Evolutionary conservation across 1,284 basidiomycete genomes (phyloP), one percentile per base, ranked within the genome.

Genomic region (Dichomitus squalens): DNA sequence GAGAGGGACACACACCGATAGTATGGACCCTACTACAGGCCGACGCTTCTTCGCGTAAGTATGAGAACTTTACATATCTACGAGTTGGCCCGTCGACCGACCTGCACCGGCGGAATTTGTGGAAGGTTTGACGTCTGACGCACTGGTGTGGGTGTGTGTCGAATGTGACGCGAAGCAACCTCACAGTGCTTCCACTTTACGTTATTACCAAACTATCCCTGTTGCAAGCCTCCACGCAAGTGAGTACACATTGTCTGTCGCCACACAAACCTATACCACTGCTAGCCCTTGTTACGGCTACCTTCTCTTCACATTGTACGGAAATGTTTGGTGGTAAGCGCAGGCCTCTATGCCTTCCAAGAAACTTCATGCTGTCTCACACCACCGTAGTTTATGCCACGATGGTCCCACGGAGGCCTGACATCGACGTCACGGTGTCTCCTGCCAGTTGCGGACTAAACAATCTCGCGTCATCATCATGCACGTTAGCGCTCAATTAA

Each of bases 371-470:
- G 16, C n/a, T 34, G 36, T 11, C 35, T 36, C 53, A 27, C 34
- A 16, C 47, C 50, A 40, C 54, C 54, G 54, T 55, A 50, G 50
- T 20, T 44, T 23, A 51, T 35, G 48, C 54, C 49, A 55, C 40
- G 31, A 38, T 49, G 39, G 33, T 44, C 53, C 35, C 23, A 31
- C 48, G 14, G 23, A 25, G 29, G 41, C n/a, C 21, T n/a, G 41
- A 44, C n/a, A 8, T 44, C 41, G 41, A 29, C 41, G 41, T 44
- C 41, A 25, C 11, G 25, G 39, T 41, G 39, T 21, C 21, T 14
- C 41, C 23, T 29, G 41, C 29, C 25, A 29, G 16, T 31, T 34
- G 33, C 20, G 36, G 34, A 18, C 48, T 52, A 20, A 18, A 40
- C n/a, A 47, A 57, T 20, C 12, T 49, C 55, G 49, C 55, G n/a